phyloP scores from a whole-genome alignment of 1,139 yeast genomes.

The Yueomyces sp. region DNA sequence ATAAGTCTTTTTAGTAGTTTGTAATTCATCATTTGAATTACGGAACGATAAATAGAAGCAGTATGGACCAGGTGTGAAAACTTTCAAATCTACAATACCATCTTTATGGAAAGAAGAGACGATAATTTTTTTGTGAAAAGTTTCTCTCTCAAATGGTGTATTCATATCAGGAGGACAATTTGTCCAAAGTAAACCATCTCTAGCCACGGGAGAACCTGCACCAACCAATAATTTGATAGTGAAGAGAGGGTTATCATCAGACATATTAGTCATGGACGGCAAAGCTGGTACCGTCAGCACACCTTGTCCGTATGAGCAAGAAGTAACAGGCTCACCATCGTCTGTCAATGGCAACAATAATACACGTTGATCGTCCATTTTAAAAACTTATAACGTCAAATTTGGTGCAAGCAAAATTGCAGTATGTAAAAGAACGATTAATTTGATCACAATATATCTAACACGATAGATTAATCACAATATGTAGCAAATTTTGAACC shows the following conservation, averaged over 20 bases:
- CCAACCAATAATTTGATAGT: constrained; percentile 50
- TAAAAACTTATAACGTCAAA: neutral
- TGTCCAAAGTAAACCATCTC: constrained; percentile 60
- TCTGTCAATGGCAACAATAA: constrained; percentile 41
- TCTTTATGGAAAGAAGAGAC: constrained; percentile 47
- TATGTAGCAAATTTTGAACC: neutral
- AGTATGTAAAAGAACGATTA: neutral
- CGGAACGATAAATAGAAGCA: constrained; percentile 49
- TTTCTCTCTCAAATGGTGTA: constrained; percentile 41
- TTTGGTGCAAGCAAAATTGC: neutral
- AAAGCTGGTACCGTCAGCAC: constrained; percentile 53
- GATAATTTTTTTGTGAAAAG: constrained; percentile 37
- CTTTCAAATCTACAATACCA: constrained; percentile 43
- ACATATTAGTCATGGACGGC: constrained; percentile 31
- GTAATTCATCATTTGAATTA: constrained; percentile 24
- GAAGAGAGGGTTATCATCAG: constrained; percentile 37
- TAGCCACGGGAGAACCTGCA: constrained; percentile 62
- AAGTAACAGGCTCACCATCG: constrained; percentile 43
- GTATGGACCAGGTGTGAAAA: constrained; percentile 70
- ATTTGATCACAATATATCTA: neutral
- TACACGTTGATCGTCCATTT: constrained; percentile 9
- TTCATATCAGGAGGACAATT: constrained; percentile 47
- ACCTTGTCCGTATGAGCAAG: constrained; percentile 34
- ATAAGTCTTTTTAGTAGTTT: constrained; percentile 46
- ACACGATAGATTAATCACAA: neutral